phyloP scores from a whole-genome alignment of 352 stramenopile species.

The Pythium pectinolyticum region DNA sequence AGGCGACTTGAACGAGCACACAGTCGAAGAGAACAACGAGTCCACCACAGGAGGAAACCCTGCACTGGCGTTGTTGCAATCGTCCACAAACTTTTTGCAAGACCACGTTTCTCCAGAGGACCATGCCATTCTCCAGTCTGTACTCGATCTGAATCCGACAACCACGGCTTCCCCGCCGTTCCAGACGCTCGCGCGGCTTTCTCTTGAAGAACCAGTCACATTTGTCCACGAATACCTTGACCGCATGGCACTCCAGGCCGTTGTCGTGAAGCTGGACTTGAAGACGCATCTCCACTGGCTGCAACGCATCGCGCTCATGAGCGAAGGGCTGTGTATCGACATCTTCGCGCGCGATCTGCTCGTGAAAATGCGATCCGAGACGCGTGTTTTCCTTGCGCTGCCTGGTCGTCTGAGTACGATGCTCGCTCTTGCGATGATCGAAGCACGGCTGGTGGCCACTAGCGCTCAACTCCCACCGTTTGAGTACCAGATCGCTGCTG shows the following conservation, averaged over 20 bases:
- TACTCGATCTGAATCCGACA: not conserved
- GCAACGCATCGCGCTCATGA: conserved; percentile 69
- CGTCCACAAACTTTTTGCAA: conserved; percentile 16
- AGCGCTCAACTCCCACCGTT: conserved; percentile 38
- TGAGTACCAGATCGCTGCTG: conserved; percentile 43
- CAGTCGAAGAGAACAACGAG: not conserved
- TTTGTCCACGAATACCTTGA: conserved; percentile 47
- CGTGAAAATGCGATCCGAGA: conserved; percentile 37
- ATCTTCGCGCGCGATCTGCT: conserved; percentile 70
- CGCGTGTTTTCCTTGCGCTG: conserved; percentile 47
- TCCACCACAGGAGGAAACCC: not conserved
- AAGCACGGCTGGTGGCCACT: conserved; percentile 34
- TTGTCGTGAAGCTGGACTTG: conserved; percentile 43
- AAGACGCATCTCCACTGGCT: conserved; percentile 59
- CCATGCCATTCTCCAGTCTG: not conserved
- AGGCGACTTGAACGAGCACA: not conserved
- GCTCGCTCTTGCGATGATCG: conserved; percentile 60
- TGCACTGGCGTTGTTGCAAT: conserved; percentile 4
- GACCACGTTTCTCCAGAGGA: conserved; percentile 7
- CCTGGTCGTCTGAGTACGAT: conserved; percentile 47
- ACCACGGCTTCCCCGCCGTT: conserved; percentile 34
- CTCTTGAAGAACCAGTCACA: conserved; percentile 41
- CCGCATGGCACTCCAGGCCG: conserved; percentile 40
- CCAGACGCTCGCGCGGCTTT: conserved; percentile 38
- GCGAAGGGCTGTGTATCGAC: conserved; percentile 68